Evolutionary conservation across 2,329 filamentous ascomycete species (phyloP).

Genomic region (Clarireedia monteithiana): DNA sequence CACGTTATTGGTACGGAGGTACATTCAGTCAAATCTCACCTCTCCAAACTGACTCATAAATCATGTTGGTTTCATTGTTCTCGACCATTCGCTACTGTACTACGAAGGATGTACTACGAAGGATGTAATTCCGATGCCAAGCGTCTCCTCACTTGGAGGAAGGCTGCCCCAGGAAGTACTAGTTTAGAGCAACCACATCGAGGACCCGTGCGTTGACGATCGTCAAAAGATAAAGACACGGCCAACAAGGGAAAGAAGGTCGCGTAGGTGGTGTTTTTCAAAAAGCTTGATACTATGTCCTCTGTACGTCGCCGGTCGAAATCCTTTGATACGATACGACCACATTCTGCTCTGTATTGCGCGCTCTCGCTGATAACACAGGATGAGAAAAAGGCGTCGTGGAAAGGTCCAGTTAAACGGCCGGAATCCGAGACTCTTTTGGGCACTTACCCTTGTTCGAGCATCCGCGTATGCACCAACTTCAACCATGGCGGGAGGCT

Average conservation of each 20-base stretch:
- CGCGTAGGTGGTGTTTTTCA: background rate
- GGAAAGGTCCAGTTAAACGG: conserved; percentile 14
- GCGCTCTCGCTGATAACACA: background rate
- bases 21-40: background rate
- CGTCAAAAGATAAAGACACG: background rate
- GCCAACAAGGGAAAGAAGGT: background rate
- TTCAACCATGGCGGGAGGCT: conserved; percentile 12
- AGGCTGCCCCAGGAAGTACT: conserved; percentile 2
- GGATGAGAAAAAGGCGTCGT: background rate
- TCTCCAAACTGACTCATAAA: background rate
- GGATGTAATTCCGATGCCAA: background rate
- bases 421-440: conserved; percentile 12
- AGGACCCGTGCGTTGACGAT: background rate
- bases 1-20: no score
- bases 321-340: background rate
- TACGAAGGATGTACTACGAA: background rate
- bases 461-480: conserved; percentile 9
- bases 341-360: background rate
- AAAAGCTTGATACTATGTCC: background rate
- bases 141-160: background rate
- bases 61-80: background rate
- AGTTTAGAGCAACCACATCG: background rate
- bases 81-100: background rate
- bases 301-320: background rate
- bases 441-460: conserved; percentile 11